Conservation (phyloP, 2,329 filamentous ascomycete species). For the Colletotrichum sp. region DNA sequence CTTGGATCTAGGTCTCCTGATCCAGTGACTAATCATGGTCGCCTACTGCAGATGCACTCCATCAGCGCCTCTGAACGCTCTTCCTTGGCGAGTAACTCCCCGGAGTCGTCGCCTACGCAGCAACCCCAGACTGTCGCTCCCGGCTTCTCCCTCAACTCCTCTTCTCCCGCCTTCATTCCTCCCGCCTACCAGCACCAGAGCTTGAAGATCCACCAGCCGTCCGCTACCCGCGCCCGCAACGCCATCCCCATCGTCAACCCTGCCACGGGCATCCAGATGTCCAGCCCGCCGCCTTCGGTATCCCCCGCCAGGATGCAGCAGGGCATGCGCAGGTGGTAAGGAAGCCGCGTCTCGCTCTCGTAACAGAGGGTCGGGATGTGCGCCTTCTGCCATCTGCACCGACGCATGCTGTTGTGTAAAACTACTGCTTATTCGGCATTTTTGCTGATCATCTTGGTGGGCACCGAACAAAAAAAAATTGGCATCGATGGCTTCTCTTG, state of each 20-base stretch:
- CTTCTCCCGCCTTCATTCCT: slow-evolving; percentile 70
- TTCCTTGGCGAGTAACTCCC: slow-evolving; percentile 92
- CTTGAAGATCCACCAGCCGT: slow-evolving; percentile 88
- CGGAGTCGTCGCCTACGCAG: slow-evolving; percentile 88
- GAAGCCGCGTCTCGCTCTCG: slow-evolving; percentile 36
- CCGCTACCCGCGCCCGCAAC: slow-evolving; percentile 88
- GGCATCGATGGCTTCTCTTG: slow-evolving; percentile 48
- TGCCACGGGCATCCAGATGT: slow-evolving; percentile 84
- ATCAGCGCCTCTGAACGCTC: slow-evolving; percentile 95
- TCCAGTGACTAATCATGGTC: slow-evolving; percentile 30
- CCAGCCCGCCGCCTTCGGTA: slow-evolving; percentile 81
- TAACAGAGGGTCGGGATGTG: slow-evolving; percentile 32
- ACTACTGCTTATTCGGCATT: slow-evolving; percentile 42
- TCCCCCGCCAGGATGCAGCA: slow-evolving; percentile 68
- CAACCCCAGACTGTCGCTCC: slow-evolving; percentile 81
- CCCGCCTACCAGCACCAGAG: slow-evolving; percentile 67
- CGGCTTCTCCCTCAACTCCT: slow-evolving; percentile 74
- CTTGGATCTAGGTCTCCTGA: not conserved
- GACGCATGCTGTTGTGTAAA: slow-evolving; percentile 39
- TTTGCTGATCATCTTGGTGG: slow-evolving; percentile 51
- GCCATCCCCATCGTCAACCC: slow-evolving; percentile 99
- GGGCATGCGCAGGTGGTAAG: slow-evolving; percentile 60
- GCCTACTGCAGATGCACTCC: slow-evolving; percentile 73
- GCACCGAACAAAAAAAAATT: slow-evolving; percentile 43
- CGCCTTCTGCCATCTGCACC: slow-evolving; percentile 39